These are phyloP conservation scores for Crassisporium funariophilum DNA, from an alignment of 768 basidiomycete species.

Conservation along the genomic window DNA sequence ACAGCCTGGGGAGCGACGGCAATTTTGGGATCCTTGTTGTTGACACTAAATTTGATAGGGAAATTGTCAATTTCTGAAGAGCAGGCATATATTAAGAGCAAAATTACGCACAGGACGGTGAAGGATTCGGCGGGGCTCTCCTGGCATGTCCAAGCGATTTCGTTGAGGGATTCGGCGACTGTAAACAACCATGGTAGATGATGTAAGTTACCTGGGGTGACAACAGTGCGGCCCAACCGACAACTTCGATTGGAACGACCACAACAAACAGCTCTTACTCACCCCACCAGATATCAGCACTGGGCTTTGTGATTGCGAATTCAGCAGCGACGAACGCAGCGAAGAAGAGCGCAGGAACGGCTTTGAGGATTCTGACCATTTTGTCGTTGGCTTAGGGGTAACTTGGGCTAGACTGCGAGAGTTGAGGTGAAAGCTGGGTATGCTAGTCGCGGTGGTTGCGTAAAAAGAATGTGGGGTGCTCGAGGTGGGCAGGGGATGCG, in stretches of 20 bases:
- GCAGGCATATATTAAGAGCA: conserved; percentile 12
- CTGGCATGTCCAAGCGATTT: conserved; percentile 60
- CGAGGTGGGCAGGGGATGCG: conserved; percentile 4
- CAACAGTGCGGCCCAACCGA: neutral
- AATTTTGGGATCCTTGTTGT: conserved; percentile 38
- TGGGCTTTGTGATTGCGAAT: conserved; percentile 48
- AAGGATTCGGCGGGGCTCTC: conserved; percentile 39
- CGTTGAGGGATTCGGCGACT: conserved; percentile 63
- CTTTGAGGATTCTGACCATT: conserved; percentile 17
- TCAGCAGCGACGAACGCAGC: conserved; percentile 42
- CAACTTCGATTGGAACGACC: neutral
- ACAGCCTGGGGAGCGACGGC: conserved; percentile 44
- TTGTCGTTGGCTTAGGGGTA: neutral
- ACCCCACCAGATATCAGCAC: conserved; percentile 63
- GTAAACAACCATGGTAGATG: conserved; percentile 1
- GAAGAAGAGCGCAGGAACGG: conserved; percentile 35
- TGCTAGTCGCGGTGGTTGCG: neutral
- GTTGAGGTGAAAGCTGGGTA: neutral
- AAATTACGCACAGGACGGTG: conserved; percentile 52
- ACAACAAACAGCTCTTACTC: conserved; percentile 21
- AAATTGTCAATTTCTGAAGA: conserved; percentile 13
- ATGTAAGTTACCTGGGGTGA: neutral
- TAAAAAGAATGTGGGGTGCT: conserved; percentile 11
- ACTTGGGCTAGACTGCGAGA: neutral
- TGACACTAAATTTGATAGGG: conserved; percentile 39